Evolutionary conservation across 805 yeast species (phyloP), one percentile per base, ranked within the genome.

Genomic region (Saturnispora besseyi): DNA sequence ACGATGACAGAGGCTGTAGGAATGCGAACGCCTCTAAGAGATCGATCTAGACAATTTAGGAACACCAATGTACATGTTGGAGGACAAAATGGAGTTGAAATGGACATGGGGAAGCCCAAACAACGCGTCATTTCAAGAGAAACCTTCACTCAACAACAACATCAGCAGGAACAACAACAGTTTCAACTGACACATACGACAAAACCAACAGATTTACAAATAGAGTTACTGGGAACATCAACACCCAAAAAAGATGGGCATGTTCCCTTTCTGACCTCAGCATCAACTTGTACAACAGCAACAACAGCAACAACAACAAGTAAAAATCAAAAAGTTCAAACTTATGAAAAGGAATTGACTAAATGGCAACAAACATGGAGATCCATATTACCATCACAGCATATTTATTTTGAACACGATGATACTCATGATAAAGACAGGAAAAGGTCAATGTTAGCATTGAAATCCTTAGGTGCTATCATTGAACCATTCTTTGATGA

Each of bases 351-450:
- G 21, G 81, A 76, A 49, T 61, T 81, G 45, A 65, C 63, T 46
- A 72, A 71, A 53, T 81, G 87, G 87, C 82, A 78, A 57, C 68
- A 65, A 32, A 73, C 74, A 45, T 81, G 87, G 87, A 66, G 77
- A 41, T 70, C 70, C 49, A 78, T 79, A 50, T 74, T 81, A 78
- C 73, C 70, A 41, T 75, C 71, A 46, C 73, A 79, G 10, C 75
- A 74, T 9, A 78, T 79, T 5, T 81, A 79, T 58, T 79, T 81
- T 57, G 85, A 81, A 51, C 62, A 68, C 40, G 70, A 64, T 50
- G 72, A 69, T 21, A 62, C 65, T 1, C 62, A 56, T 55, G 65
- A 56, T 51, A 62, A 58, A 44, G 76, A 72, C 36, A 62, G 62
- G 32, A 62, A 61, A 36, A 58, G 60, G 29, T 72, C 73, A 2